Evolutionary conservation across 2,329 filamentous ascomycete species (phyloP).

Genomic region (Fusarium sororula): DNA sequence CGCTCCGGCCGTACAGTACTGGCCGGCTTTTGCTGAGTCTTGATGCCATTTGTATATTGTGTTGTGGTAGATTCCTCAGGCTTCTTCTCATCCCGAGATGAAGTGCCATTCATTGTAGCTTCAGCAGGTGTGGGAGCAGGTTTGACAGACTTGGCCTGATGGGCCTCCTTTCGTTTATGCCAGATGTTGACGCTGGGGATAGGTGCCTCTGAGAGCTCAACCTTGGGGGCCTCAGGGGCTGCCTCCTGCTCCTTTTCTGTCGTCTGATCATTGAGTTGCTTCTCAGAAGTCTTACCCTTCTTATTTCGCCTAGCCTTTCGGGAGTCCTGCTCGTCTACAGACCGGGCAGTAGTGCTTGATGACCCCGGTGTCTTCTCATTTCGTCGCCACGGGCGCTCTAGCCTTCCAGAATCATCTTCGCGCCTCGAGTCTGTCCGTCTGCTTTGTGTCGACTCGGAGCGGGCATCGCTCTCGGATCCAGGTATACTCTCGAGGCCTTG

Average conservation of each 20-base stretch:
- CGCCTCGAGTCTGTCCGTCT: slow-evolving; percentile 47
- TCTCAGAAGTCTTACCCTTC: slow-evolving; percentile 60
- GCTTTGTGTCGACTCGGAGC: slow-evolving; percentile 48
- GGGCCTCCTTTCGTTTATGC: slow-evolving; percentile 78
- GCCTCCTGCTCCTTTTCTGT: slow-evolving; percentile 64
- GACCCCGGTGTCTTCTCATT: slow-evolving; percentile 63
- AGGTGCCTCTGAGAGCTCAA: slow-evolving; percentile 81
- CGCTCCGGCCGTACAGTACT: slow-evolving; percentile 53
- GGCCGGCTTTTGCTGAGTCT: slow-evolving; percentile 53
- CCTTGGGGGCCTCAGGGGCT: slow-evolving; percentile 60
- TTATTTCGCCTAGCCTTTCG: slow-evolving; percentile 66
- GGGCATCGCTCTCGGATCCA: slow-evolving; percentile 50
- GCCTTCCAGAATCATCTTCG: slow-evolving; percentile 51
- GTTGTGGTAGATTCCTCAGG: slow-evolving; percentile 35
- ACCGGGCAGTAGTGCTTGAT: slow-evolving; percentile 71
- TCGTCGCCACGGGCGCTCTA: slow-evolving; percentile 54
- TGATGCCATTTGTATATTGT: slow-evolving; percentile 49
- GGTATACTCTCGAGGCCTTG: slow-evolving; percentile 48
- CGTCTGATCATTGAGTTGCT: slow-evolving; percentile 59
- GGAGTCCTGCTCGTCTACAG: slow-evolving; percentile 67
- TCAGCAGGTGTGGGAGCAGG: slow-evolving; percentile 48
- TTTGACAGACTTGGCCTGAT: slow-evolving; percentile 61
- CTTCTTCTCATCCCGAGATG: slow-evolving; percentile 56
- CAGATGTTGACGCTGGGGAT: slow-evolving; percentile 88
- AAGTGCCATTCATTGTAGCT: slow-evolving; percentile 44